These are phyloP conservation scores for Exophiala calicioides DNA, from an alignment of 2,329 filamentous ascomycete species.

Conservation along the genomic window DNA sequence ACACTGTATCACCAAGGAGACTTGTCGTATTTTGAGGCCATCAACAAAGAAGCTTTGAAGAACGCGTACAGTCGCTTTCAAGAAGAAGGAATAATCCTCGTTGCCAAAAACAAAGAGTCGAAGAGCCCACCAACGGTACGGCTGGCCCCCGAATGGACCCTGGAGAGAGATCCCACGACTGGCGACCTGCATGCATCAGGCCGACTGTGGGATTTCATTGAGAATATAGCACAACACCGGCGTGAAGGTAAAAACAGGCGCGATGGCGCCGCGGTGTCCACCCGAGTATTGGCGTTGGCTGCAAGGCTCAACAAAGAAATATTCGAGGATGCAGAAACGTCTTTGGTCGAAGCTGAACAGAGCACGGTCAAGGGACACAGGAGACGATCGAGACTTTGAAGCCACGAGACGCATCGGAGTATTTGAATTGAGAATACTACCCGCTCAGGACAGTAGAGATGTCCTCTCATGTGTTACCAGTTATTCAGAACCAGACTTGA, in stretches of 20 bases:
- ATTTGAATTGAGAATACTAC: no score
- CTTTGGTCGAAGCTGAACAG: slow-evolving; percentile 4
- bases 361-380: slow-evolving; percentile 10
- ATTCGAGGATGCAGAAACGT: slow-evolving; percentile 55
- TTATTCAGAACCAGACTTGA: no score
- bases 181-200: slow-evolving; percentile 68
- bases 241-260: slow-evolving; percentile 93
- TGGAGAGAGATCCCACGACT: slow-evolving; percentile 62
- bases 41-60: slow-evolving; percentile 48
- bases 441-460: no score
- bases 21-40: slow-evolving; percentile 69
- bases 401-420: slow-evolving; percentile 14
- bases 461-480: no score
- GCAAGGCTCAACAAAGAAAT: slow-evolving; percentile 71
- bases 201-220: slow-evolving; percentile 86
- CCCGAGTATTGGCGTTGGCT: slow-evolving; percentile 73
- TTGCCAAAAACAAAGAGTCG: slow-evolving; percentile 65
- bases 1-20: slow-evolving; percentile 97
- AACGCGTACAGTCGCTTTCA: slow-evolving; percentile 88
- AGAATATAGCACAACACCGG: slow-evolving; percentile 77
- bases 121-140: slow-evolving; percentile 52
- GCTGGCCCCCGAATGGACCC: slow-evolving; percentile 73
- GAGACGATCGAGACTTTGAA: slow-evolving; percentile 18
- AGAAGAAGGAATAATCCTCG: slow-evolving; percentile 83
- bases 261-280: slow-evolving; percentile 87